Conservation (phyloP, 768 basidiomycete species). For the Hypholoma sublateritium region DNA sequence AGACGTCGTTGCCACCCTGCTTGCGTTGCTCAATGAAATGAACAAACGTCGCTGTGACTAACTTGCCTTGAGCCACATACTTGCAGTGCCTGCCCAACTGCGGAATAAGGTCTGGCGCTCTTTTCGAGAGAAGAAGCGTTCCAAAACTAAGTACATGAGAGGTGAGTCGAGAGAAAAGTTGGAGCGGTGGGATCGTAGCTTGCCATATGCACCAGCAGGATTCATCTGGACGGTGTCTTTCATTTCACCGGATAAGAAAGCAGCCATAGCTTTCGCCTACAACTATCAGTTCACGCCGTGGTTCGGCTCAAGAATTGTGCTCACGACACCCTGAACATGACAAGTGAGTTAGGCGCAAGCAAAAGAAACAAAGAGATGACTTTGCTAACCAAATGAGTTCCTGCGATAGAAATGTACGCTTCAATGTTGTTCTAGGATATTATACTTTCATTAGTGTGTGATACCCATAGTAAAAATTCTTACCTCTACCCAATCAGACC, state of each 20-base stretch:
- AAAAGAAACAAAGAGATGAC: background rate
- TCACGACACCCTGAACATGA: constrained; percentile 65
- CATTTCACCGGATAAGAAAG: constrained; percentile 95
- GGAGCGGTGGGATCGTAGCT: constrained; percentile 10
- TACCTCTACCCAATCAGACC: constrained; percentile 90
- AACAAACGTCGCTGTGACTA: background rate
- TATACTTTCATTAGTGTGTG: constrained; percentile 1
- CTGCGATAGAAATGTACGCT: constrained; percentile 80
- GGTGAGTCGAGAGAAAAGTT: background rate
- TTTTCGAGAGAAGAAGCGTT: constrained; percentile 86
- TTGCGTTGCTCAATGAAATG: background rate
- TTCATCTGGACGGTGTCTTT: constrained; percentile 88
- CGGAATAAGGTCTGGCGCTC: constrained; percentile 90
- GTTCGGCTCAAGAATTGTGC: constrained; percentile 17
- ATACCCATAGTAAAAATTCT: background rate
- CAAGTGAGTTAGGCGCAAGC: background rate
- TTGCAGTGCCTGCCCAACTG: constrained; percentile 93
- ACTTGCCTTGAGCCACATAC: constrained; percentile 87
- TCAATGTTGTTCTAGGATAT: constrained; percentile 73
- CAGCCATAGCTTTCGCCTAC: constrained; percentile 91
- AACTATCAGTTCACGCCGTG: background rate
- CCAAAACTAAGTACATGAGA: constrained; percentile 60
- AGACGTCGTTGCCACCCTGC: constrained; percentile 79
- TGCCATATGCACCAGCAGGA: constrained; percentile 77
- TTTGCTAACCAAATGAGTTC: constrained; percentile 73